These are phyloP conservation scores for Lomentospora prolificans DNA, from an alignment of 2,329 filamentous ascomycete species.

Conservation along the genomic window DNA sequence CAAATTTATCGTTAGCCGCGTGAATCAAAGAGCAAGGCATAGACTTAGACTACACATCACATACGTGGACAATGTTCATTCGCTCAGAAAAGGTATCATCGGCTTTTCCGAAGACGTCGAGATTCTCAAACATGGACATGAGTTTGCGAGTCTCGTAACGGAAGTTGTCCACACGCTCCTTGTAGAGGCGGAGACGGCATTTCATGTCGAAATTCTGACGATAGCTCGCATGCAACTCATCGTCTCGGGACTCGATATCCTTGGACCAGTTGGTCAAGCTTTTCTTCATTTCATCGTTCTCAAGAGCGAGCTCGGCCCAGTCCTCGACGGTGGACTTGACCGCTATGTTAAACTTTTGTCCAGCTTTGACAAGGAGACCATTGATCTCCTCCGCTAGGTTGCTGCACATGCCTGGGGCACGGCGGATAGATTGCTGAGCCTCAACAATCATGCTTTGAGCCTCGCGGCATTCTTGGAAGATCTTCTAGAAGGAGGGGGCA, in stretches of 20 bases:
- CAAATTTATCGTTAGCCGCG: too few species aligned
- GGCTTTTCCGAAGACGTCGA: constrained; percentile 8
- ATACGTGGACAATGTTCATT: constrained; percentile 1
- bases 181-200: constrained; percentile 6
- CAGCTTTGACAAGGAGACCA: constrained; percentile 25
- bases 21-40: too few species aligned
- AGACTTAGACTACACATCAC: too few species aligned
- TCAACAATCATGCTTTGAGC: constrained; percentile 27
- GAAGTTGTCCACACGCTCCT: constrained; percentile 18
- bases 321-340: constrained; percentile 7
- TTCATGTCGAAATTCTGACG: background rate
- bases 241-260: constrained; percentile 24
- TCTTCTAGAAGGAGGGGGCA: constrained; percentile 17
- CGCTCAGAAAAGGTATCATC: background rate
- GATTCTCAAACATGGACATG: constrained; percentile 18
- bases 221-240: background rate
- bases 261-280: constrained; percentile 13
- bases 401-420: constrained; percentile 27
- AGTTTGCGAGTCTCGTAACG: constrained; percentile 19
- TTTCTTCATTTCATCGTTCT: constrained; percentile 6
- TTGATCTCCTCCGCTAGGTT: constrained; percentile 25
- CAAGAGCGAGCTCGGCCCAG: constrained; percentile 5
- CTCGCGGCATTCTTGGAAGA: constrained; percentile 22
- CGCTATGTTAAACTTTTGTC: constrained; percentile 21
- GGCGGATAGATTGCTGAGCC: constrained; percentile 27